Evolutionary conservation across 2,329 filamentous ascomycete species (phyloP), one percentile per base, ranked within the genome.

Genomic region (Sarocladium oryzae): DNA sequence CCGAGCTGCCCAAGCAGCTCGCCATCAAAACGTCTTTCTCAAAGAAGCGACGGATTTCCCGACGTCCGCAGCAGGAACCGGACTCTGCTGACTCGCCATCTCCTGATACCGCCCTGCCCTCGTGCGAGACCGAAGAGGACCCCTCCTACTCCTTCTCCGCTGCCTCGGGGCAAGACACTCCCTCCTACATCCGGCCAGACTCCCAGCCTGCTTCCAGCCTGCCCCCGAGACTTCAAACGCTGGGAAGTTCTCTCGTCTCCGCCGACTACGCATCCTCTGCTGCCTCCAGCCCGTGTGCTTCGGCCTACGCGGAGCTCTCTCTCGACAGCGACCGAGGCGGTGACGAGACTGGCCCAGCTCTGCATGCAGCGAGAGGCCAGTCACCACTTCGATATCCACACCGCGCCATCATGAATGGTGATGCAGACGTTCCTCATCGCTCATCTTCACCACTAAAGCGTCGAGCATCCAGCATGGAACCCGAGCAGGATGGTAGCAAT

Each of bases 21-120:
- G 71, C 76, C 67, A 74, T 78, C 82, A 85, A 77, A 69, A 85
- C 82, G 82, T 84, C 81, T 81, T 84, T 80, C 74, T 76, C 72
- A 77, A 85, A 85, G 81, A 85, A 85, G 81, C 77, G 81, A 76
- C 85, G 81, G 78, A 78, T 85, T 62, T 73, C 72, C 63, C 76
- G 73, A 60, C 71, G 68, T 63, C 66, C 68, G 56, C 65, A 68
- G 58, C 65, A 67, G 63, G 71, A 76, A 64, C 63, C 67, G 55
- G 66, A 66, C 59, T 65, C 60, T 50, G 57, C 62, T 56, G 62
- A 58, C 56, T 64, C 66, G 53, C 59, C 63, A n/a, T 68, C 65
- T 40, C 66, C 71, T 54, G 75, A 80, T 57, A 69, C 67, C 53
- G 70, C 74, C 56, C 64, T 79, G 52, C 73, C 70, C 60, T 81